A percentile compares a stretch with the other conserved stretches of the same genome.
Evolutionary conservation across 2,329 filamentous ascomycete species (phyloP).

Genomic region (Tolypocladium paradoxum): DNA sequence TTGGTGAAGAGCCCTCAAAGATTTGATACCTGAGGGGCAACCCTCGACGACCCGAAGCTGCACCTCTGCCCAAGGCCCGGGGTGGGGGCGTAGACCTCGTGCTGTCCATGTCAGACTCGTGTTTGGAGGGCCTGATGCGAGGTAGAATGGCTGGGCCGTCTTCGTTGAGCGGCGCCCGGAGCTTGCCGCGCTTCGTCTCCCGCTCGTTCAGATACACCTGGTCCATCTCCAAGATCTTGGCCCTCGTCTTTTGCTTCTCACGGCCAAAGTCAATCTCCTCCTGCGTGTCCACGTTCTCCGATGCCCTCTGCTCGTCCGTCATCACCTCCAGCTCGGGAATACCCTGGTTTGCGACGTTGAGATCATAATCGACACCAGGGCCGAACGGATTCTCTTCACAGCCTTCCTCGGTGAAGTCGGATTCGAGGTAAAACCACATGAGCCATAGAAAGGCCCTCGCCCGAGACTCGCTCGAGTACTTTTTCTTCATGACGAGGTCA

Average conservation of each 20-base stretch:
- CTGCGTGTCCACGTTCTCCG: slow-evolving; percentile 64
- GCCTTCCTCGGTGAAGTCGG: slow-evolving; percentile 81
- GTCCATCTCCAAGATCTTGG: slow-evolving; percentile 65
- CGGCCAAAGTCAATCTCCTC: slow-evolving; percentile 62
- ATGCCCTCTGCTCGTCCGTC: slow-evolving; percentile 50
- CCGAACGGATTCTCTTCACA: slow-evolving; percentile 90
- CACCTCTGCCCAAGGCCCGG: slow-evolving; percentile 15
- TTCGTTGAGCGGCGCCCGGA: slow-evolving; percentile 29
- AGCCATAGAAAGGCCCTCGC: slow-evolving; percentile 90
- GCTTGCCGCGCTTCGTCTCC: slow-evolving; percentile 45
- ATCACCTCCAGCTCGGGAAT: slow-evolving; percentile 58
- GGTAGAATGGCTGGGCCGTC: slow-evolving; percentile 50
- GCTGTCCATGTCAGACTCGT: slow-evolving; percentile 38
- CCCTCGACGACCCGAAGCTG: slow-evolving; percentile 10
- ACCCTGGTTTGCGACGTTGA: slow-evolving; percentile 55
- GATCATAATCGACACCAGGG: slow-evolving; percentile 51
- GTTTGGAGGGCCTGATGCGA: slow-evolving; percentile 51
- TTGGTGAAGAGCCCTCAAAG: slow-evolving; percentile 50
- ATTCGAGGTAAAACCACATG: slow-evolving; percentile 98
- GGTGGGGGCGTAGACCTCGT: slow-evolving; percentile 32
- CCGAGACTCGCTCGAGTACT: slow-evolving; percentile 69
- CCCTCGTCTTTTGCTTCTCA: slow-evolving; percentile 63
- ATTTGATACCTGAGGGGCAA: slow-evolving; percentile 46
- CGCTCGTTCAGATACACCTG: slow-evolving; percentile 56
- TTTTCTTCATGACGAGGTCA: slow-evolving; percentile 86